Evolutionary conservation across 352 stramenopile genomes (phyloP).

Genomic region (Aphanomyces astaci): DNA sequence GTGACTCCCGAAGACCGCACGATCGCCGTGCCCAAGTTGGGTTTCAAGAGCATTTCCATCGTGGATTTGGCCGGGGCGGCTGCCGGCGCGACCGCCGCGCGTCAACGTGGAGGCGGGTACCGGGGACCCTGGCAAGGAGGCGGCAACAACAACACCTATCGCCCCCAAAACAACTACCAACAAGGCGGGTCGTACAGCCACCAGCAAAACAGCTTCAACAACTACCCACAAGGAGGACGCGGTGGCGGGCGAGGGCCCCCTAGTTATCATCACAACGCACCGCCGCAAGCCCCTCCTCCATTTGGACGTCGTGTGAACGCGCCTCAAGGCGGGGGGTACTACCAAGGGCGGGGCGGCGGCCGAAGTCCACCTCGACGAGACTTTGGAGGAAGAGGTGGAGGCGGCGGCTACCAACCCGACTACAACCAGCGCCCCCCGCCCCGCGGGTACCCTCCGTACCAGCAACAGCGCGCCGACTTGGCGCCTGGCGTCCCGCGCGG

Average conservation of each 20-base stretch:
- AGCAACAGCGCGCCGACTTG: neutral
- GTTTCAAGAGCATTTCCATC: constrained; percentile 79
- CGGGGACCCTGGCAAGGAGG: constrained; percentile 25
- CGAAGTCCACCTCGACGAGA: constrained; percentile 42
- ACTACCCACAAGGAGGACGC: constrained; percentile 9
- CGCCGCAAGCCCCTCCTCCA: neutral
- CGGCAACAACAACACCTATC: neutral
- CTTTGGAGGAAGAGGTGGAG: too few species aligned
- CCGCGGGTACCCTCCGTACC: neutral
- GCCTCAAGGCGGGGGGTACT: constrained; percentile 32
- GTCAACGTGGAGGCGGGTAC: constrained; percentile 24
- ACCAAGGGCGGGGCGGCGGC: neutral
- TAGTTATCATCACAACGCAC: constrained; percentile 30
- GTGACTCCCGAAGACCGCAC: constrained; percentile 50
- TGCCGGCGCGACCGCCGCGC: constrained; percentile 46
- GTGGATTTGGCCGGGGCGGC: constrained; percentile 62
- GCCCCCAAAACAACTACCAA: neutral
- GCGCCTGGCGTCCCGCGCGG: too few species aligned
- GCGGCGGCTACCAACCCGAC: too few species aligned
- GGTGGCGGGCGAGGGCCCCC: constrained; percentile 30
- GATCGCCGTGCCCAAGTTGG: constrained; percentile 74
- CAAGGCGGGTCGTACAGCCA: constrained; percentile 24
- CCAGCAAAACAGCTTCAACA: constrained; percentile 14
- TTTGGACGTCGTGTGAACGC: constrained; percentile 44
- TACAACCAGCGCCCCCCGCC: neutral